Conservation (phyloP, 176 grass and related monocot species). For the Lolium multiflorum region DNA sequence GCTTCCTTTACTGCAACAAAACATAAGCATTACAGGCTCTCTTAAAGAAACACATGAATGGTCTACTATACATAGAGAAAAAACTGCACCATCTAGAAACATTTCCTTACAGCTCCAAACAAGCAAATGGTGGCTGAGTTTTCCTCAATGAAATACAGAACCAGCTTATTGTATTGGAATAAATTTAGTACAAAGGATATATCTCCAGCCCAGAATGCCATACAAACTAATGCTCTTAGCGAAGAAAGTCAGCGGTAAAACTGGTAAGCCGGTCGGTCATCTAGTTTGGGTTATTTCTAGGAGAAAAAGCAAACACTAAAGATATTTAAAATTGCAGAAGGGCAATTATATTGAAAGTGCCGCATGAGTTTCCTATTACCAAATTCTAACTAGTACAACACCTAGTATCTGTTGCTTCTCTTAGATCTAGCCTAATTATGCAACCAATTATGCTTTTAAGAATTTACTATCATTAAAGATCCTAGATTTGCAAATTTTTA, state of each 20-base stretch:
- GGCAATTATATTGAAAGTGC: not conserved
- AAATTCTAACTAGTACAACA: not conserved
- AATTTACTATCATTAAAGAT: not conserved
- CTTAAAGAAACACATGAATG: conserved; percentile 2
- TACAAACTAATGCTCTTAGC: conserved; percentile 11
- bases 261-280: not conserved
- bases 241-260: not conserved
- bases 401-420: not conserved
- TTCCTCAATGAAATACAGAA: not conserved
- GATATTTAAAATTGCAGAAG: conserved; percentile 5
- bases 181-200: not conserved
- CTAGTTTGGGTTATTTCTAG: not conserved
- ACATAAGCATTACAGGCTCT: not conserved
- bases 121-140: not conserved
- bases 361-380: not conserved
- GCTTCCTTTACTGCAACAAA: not conserved
- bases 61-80: not conserved
- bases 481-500: not conserved
- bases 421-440: not conserved
- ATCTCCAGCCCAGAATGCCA: not conserved
- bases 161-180: not conserved
- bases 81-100: not conserved
- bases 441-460: not conserved
- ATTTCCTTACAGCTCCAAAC: conserved; percentile 1
- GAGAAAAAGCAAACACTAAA: not conserved